These are phyloP conservation scores for Rhododendron mucronatum DNA, from an alignment of 148 eudicot species.

Conservation along the genomic window DNA sequence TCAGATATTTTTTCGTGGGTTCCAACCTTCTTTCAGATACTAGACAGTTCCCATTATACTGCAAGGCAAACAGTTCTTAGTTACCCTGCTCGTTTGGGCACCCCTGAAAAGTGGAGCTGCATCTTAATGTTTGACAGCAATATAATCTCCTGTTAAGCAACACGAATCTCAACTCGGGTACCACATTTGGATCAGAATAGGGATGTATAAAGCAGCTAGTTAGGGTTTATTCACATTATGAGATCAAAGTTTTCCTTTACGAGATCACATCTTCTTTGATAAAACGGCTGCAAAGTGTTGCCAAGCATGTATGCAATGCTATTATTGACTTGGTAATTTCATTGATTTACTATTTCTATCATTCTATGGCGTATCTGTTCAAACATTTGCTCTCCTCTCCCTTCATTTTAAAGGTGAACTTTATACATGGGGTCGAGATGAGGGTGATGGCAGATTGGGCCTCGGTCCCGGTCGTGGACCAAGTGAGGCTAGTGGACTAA, in stretches of 20 bases:
- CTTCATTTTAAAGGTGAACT: conserved; percentile 49
- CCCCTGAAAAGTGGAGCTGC: not conserved
- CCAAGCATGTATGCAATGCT: not conserved
- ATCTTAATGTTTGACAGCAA: not conserved
- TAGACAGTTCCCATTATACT: not conserved
- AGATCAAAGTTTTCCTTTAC: not conserved
- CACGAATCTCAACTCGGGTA: not conserved
- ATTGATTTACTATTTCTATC: not conserved
- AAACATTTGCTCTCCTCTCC: not conserved
- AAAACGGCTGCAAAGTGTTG: not conserved
- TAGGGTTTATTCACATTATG: not conserved
- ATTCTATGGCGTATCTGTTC: not conserved
- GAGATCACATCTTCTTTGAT: not conserved
- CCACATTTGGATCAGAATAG: not conserved
- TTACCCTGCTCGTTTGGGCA: not conserved
- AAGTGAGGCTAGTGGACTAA: conserved; percentile 77
- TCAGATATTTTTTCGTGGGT: not conserved
- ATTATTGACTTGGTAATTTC: not conserved
- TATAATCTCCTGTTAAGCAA: not conserved
- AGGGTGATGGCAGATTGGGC: conserved; percentile 97
- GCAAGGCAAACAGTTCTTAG: not conserved
- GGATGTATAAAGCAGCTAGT: not conserved
- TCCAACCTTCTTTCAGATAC: not conserved
- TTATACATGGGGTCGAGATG: conserved; percentile 97
- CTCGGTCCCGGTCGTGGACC: conserved; percentile 98